Percentiles rank a stretch among this genome's conserved stretches.
These are phyloP conservation scores for Peniophora sp. DNA, from an alignment of 1,284 basidiomycete genomes.

Conservation along the genomic window DNA sequence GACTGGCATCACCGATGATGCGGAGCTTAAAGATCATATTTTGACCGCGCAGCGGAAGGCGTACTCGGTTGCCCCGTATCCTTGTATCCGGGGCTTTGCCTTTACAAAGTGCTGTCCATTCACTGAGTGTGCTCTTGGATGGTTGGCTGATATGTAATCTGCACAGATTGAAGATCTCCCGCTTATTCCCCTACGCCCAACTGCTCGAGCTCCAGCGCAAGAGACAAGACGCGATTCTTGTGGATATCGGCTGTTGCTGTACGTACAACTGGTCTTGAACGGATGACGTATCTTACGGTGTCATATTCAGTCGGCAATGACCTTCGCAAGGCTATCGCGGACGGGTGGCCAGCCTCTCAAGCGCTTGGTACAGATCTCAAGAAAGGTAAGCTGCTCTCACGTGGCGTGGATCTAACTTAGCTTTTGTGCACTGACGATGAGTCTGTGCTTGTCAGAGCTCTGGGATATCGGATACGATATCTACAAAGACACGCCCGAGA, in stretches of 20 bases:
- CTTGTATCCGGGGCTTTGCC: constrained; percentile 7
- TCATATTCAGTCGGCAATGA: constrained; percentile 8
- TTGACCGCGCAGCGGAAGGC: constrained; percentile 27
- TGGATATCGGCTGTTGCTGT: constrained; percentile 13
- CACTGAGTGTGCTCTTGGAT: too few species aligned
- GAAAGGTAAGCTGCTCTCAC: constrained; percentile 5
- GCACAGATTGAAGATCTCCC: constrained; percentile 8
- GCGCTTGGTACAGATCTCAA: constrained; percentile 17
- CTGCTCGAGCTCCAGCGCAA: constrained; percentile 7
- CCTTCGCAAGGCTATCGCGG: constrained; percentile 8
- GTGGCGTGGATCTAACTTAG: background rate
- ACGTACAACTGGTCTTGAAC: background rate
- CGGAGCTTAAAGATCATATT: constrained; percentile 31
- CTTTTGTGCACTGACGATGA: background rate
- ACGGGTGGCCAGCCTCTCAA: constrained; percentile 10
- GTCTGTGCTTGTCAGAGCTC: constrained; percentile 10
- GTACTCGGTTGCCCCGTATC: constrained; percentile 20
- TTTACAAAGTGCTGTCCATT: constrained; percentile 9
- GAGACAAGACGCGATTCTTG: constrained; percentile 7
- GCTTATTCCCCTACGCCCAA: constrained; percentile 4
- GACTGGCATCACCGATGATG: constrained; percentile 27
- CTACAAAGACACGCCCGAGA: constrained; percentile 19
- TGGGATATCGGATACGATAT: constrained; percentile 20
- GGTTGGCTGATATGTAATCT: too few species aligned
- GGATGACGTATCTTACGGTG: background rate